phyloP scores from a whole-genome alignment of 306 rosid species.

The Cucurbita argyrosperma region DNA sequence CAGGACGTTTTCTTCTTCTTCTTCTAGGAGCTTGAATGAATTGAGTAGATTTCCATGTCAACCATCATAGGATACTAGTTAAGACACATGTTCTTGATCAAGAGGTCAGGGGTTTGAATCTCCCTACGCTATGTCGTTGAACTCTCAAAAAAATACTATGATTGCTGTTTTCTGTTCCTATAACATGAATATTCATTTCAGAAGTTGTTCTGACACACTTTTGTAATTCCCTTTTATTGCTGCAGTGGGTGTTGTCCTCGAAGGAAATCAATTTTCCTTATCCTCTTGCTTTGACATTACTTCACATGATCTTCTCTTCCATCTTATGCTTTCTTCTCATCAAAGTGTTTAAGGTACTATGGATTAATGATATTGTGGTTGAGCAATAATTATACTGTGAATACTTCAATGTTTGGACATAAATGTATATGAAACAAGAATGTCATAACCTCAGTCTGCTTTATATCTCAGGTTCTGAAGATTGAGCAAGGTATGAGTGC shows the following conservation, averaged over 20 bases:
- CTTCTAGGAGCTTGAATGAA: neutral
- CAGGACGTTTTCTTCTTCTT: neutral
- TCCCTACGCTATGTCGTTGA: neutral
- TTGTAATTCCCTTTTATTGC: constrained; percentile 7
- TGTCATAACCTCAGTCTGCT: neutral
- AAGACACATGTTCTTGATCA: too few species aligned
- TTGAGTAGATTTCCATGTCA: neutral
- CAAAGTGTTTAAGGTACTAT: constrained; percentile 72
- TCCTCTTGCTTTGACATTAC: constrained; percentile 91
- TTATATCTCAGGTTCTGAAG: constrained; percentile 61
- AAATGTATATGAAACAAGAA: neutral
- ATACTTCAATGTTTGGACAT: neutral
- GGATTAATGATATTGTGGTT: constrained; percentile 2
- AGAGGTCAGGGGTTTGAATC: neutral
- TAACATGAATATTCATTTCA: neutral
- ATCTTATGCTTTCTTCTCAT: constrained; percentile 70
- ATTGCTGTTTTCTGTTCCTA: neutral
- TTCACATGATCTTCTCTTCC: constrained; percentile 96
- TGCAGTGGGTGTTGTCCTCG: constrained; percentile 97
- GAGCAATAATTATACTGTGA: constrained; percentile 1
- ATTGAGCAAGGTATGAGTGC: constrained; percentile 92
- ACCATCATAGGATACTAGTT: too few species aligned
- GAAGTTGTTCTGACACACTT: constrained; percentile 14
- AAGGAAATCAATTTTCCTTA: constrained; percentile 95
- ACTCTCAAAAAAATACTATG: neutral